Evolutionary conservation across 2,329 filamentous ascomycete genomes (phyloP).

Genomic region (Hortaea sp.): DNA sequence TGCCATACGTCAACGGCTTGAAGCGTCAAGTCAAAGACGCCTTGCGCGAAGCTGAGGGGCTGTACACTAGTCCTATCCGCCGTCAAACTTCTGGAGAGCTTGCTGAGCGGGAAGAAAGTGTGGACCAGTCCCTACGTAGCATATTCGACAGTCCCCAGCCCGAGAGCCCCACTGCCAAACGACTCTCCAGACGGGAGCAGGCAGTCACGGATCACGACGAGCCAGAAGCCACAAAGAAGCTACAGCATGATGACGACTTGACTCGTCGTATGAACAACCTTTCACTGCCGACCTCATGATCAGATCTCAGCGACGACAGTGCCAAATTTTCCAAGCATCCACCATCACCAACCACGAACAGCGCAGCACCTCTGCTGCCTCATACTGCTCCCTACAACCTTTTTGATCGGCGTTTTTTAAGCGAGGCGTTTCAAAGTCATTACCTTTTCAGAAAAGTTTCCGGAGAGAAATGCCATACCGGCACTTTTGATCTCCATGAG

Average conservation of each 20-base stretch:
- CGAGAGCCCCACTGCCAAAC: constrained; percentile 11
- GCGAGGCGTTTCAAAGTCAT: no score
- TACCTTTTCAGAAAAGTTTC: no score
- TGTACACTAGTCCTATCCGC: constrained; percentile 35
- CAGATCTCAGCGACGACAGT: no score
- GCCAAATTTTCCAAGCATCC: no score
- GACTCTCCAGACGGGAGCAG: constrained; percentile 13
- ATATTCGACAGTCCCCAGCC: constrained; percentile 22
- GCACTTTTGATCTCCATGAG: no score
- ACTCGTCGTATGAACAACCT: constrained; percentile 10
- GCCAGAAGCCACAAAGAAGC: neutral
- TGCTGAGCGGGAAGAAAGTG: constrained; percentile 3
- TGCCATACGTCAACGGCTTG: constrained; percentile 41
- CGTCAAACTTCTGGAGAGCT: constrained; percentile 10
- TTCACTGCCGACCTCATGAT: constrained; percentile 3
- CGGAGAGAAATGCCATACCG: no score
- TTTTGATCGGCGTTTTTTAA: no score
- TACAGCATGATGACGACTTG: constrained; percentile 6
- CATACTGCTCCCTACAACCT: no score
- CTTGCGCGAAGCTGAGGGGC: constrained; percentile 37
- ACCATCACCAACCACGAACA: no score
- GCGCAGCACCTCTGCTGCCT: no score
- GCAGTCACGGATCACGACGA: constrained; percentile 18
- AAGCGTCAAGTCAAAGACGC: constrained; percentile 39
- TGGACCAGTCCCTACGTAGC: constrained; percentile 24